phyloP scores from a whole-genome alignment of 2,329 filamentous ascomycete genomes.

The Bimuria novae-zelandiae region DNA sequence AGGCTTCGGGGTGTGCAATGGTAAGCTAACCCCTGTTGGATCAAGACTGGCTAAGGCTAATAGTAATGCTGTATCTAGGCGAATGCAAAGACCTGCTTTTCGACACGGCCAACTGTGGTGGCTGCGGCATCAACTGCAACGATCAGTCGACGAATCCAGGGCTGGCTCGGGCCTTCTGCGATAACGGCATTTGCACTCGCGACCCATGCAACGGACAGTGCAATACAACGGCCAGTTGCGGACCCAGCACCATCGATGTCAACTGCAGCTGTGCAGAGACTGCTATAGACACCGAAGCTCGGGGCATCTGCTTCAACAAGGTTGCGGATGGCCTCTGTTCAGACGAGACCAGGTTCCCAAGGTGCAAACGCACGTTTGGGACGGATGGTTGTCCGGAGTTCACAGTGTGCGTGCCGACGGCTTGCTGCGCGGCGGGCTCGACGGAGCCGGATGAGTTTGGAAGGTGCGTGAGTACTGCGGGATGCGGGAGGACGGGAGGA shows the following conservation, averaged over 20 bases:
- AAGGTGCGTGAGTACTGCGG: constrained; percentile 20
- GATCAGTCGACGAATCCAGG: constrained; percentile 12
- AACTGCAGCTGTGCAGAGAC: constrained; percentile 36
- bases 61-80: constrained; percentile 20
- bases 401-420: constrained; percentile 22
- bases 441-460: constrained; percentile 5
- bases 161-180: constrained; percentile 20
- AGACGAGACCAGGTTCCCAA: constrained; percentile 1
- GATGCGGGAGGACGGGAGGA: constrained; percentile 11
- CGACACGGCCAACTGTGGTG: constrained; percentile 32
- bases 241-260: constrained; percentile 9
- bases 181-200: constrained; percentile 42
- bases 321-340: constrained; percentile 12
- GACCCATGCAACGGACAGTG: constrained; percentile 37
- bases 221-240: constrained; percentile 30
- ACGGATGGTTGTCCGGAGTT: constrained; percentile 12
- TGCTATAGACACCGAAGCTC: constrained; percentile 8
- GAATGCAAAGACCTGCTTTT: constrained; percentile 29
- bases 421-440: constrained; percentile 21
- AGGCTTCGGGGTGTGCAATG: constrained; percentile 16
- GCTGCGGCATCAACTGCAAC: constrained; percentile 32
- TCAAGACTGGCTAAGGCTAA: neutral
- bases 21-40: neutral
- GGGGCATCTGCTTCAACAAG: constrained; percentile 38
- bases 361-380: constrained; percentile 9